Evolutionary conservation across 2,329 filamentous ascomycete species (phyloP).

Genomic region (Aureobasidium sp.): DNA sequence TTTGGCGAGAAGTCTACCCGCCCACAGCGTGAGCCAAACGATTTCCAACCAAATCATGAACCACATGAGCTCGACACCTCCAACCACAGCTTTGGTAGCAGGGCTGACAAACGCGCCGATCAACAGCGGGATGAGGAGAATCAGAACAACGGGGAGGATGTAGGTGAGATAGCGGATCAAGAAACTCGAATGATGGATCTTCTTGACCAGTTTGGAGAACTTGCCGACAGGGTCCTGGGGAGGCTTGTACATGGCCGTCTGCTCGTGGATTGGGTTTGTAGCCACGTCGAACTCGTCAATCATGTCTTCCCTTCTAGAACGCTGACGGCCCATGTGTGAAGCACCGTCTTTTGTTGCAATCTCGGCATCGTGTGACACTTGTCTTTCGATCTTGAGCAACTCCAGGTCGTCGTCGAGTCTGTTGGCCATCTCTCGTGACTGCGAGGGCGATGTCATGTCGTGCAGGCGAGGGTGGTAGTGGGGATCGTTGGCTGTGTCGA

Average conservation of each 20-base stretch:
- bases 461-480: slow-evolving; percentile 20
- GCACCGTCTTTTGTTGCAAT: slow-evolving; percentile 29
- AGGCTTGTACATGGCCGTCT: slow-evolving; percentile 55
- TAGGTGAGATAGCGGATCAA: slow-evolving; percentile 63
- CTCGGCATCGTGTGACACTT: slow-evolving; percentile 40
- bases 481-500: slow-evolving; percentile 36
- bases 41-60: slow-evolving; percentile 94
- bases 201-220: slow-evolving; percentile 56
- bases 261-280: slow-evolving; percentile 61
- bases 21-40: slow-evolving; percentile 86
- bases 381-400: slow-evolving; percentile 55
- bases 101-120: slow-evolving; percentile 51
- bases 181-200: slow-evolving; percentile 55
- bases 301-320: slow-evolving; percentile 45
- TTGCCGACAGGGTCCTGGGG: slow-evolving; percentile 53
- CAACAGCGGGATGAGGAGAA: slow-evolving; percentile 60
- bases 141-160: slow-evolving; percentile 53
- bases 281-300: slow-evolving; percentile 59
- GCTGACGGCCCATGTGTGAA: slow-evolving; percentile 41
- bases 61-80: slow-evolving; percentile 74
- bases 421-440: slow-evolving; percentile 49
- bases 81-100: slow-evolving; percentile 45
- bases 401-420: slow-evolving; percentile 58
- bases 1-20: slow-evolving; percentile 56
- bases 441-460: slow-evolving; percentile 40